Evolutionary conservation across 768 basidiomycete genomes (phyloP).

Genomic region (Serendipita indica): DNA sequence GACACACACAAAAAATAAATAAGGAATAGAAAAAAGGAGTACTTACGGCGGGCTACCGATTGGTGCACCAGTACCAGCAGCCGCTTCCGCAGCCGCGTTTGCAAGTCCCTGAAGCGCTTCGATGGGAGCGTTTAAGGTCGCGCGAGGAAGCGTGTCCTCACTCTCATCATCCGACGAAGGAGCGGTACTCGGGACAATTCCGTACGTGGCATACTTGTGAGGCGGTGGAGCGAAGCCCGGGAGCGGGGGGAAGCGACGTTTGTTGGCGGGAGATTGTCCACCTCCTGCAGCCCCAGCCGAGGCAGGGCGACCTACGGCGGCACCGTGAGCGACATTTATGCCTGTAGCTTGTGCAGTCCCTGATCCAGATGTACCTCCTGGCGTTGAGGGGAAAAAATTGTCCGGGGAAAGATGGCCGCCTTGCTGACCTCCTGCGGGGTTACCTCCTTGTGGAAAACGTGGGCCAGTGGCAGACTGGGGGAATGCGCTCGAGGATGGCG

Average conservation of each 20-base stretch:
- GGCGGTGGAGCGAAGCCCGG: constrained; percentile 36
- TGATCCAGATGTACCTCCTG: constrained; percentile 13
- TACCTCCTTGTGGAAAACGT: background rate
- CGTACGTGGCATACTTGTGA: constrained; percentile 83
- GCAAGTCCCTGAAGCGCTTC: constrained; percentile 89
- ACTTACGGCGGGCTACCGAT: constrained; percentile 10
- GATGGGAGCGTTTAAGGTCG: constrained; percentile 79
- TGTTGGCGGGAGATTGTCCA: constrained; percentile 15
- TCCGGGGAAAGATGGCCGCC: background rate
- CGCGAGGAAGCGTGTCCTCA: constrained; percentile 72
- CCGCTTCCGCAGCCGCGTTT: constrained; percentile 89
- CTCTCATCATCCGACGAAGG: constrained; percentile 85
- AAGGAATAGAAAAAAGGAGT: background rate
- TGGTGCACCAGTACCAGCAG: constrained; percentile 24
- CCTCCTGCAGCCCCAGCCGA: constrained; percentile 19
- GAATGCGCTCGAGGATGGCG: constrained; percentile 19
- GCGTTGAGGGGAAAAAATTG: constrained; percentile 12
- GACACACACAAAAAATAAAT: no score
- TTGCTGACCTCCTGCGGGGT: background rate
- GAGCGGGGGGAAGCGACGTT: constrained; percentile 58
- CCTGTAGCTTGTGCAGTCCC: no score
- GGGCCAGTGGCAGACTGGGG: constrained; percentile 10
- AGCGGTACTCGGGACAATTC: constrained; percentile 69
- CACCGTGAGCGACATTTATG: constrained; percentile 10
- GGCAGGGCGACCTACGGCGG: constrained; percentile 11